Evolutionary conservation across 2,329 filamentous ascomycete genomes (phyloP), one percentile per base, ranked within the genome.

Genomic region (Pestalotiopsis sp.): DNA sequence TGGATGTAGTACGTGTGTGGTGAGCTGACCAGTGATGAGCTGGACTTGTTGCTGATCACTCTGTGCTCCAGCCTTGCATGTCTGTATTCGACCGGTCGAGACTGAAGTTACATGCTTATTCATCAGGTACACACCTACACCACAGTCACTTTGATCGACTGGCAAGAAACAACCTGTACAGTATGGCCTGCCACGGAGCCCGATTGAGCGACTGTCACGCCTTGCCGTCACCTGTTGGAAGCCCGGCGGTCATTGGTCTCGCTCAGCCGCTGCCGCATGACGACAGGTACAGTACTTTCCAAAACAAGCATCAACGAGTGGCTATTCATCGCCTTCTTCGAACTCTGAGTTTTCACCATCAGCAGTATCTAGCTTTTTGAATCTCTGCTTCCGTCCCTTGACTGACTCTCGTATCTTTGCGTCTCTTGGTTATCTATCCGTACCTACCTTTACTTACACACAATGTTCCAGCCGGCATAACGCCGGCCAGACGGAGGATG

Each of bases 191-290:
- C 41, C 4, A 45, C 41, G 14, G 41, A 45, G 11, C 45, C 45
- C 45, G 20, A 20, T 4, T 52, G 45, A n/a, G 45, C n/a, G 45
- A 20, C 45, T 52, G 45, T 52, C 45, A 52, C 45, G 14, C 20
- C 45, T 52, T 52, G 17, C 59, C 59, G 31, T 62, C 59, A 20
- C 31, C n/a, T 62, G n/a, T 11, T 5, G n/a, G 20, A 27, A 40
- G n/a, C 31, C 31, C 36, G 17, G 38, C 27, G 59, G 20, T 40
- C 59, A 40, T 36, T 23, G 36, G 31, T 62, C 25, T 36, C 59
- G 59, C 13, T 20, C 59, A 38, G 27, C 59, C 59, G 59, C 7
- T 40, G 59, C 31, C 59, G 36, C 59, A 62, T 62, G 59, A 62
- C 36, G 17, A 12, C 31, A 36, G 27, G 25, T 40, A 36, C 36